Evolutionary conservation across 2,329 filamentous ascomycete species (phyloP).

Genomic region (Alternaria gaisen): DNA sequence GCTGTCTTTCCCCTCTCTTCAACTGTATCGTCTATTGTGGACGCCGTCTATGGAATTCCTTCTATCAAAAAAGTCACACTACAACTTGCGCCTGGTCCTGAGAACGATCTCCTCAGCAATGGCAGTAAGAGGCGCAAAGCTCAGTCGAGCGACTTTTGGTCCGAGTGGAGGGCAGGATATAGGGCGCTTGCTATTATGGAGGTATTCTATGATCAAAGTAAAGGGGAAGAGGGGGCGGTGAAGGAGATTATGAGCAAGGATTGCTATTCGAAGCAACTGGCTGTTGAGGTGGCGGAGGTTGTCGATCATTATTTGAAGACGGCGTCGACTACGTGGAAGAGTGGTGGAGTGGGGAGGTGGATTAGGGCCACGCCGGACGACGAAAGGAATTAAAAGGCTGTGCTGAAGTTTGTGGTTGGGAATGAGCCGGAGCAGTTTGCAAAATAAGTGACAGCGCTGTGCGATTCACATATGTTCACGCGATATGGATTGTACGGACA

Average conservation of each 20-base stretch:
- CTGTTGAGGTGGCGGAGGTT: conserved; percentile 36
- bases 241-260: conserved; percentile 36
- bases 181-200: conserved; percentile 38
- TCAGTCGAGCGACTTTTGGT: conserved; percentile 53
- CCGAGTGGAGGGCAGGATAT: conserved; percentile 48
- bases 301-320: conserved; percentile 28
- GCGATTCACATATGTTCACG: no score
- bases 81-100: conserved; percentile 54
- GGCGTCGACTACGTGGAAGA: conserved; percentile 36
- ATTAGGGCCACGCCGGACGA: conserved; percentile 23
- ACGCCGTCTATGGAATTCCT: conserved; percentile 37
- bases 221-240: conserved; percentile 16
- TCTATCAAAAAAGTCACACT: conserved; percentile 49
- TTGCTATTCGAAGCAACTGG: conserved; percentile 27
- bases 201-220: neutral
- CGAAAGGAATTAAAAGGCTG: neutral
- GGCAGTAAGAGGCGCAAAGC: conserved; percentile 52
- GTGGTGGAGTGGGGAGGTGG: conserved; percentile 32
- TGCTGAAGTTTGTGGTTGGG: neutral
- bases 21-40: conserved; percentile 58
- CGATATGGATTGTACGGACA: no score
- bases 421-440: rapidly evolving
- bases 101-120: conserved; percentile 51
- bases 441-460: neutral
- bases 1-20: conserved; percentile 70